Base-by-base conservation (phyloP, 2,329 filamentous ascomycete genomes). In the Exophiala sp. region DNA sequence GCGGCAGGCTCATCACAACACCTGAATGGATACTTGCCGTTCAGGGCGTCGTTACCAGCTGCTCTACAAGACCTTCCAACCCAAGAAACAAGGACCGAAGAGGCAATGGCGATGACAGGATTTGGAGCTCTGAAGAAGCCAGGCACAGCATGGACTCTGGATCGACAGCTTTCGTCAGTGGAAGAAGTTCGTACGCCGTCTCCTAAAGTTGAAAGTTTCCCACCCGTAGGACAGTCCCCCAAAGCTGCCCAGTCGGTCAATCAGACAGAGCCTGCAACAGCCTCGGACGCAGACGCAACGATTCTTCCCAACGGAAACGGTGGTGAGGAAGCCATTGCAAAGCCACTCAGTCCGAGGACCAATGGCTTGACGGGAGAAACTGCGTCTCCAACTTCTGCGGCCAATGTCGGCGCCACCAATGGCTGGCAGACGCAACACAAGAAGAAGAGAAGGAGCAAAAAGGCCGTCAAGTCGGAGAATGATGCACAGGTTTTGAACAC, bases 391-490 rank as follows among this genome's bases (percentile, higher is more conserved):
- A 44, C 33, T 46, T 24, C 55, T n/a, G 24, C 12, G 6, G 12
- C 34, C 32, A 45, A 33, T 21, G 35, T 32, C 20, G 49, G 20
- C 14, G 39, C 33, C n/a, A 35, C 18, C 24, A 54, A 38, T 47
- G 40, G 54, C 34, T 76, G 74, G 74, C 73, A 76, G 61, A 75
- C 69, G 2, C 58, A 52, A 32, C 24, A 29, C 24, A 63, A 60
- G 29, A 72, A 71, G 8, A 75, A 73, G 62, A 72, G 69, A 6
- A 75, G 72, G 62, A 74, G 71, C 58, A 75, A 70, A 61, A 65
- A 72, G 50, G 72, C 70, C 54, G 60, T 62, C 41, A 74, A 71
- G 51, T 64, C 65, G 4, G 63, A 68, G 24, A 63, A 62, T 9
- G 71, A 74, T 14, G 54, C 64, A 12, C 56, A 54, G 32, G 64